Base-by-base conservation (phyloP, 2,329 filamentous ascomycete genomes). In the Fusarium falciforme region DNA sequence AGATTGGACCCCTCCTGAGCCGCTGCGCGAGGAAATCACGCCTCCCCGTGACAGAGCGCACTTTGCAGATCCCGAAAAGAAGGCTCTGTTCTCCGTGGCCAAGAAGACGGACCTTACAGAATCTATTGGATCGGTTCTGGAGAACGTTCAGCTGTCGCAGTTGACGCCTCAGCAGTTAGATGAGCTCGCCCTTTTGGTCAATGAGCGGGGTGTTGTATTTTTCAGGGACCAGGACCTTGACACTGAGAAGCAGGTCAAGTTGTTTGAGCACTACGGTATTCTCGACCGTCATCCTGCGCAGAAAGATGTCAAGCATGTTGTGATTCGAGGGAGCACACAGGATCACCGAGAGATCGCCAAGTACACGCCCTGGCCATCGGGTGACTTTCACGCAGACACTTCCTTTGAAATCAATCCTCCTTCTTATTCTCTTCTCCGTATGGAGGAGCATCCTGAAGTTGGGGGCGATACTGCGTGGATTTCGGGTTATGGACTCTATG, bases 371-470 rank as follows among this genome's bases (percentile, higher is more conserved):
- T 73, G 68, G 71, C 68, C 68, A 0, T 68, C 67, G 9, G 65
- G 67, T 5, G 86, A 87, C 55, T 88, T 84, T 68, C 86, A 88
- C 66, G 84, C 86, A 31, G 86, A 88, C 74, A 87, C 85, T 2
- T 86, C 83, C 0, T 88, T 87, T 69, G 86, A 88, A 75, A 82
- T 87, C 67, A 87, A 88, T 68, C 86, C 86, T 3, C 86, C 86
- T 0, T 85, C 83, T 2, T 88, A 87, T 69, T 87, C 86, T 1
- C 73, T 88, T n/a, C 79, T 88, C 12, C 81, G 86, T 20, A 88
- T 88, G 84, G 84, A 88, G 73, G 84, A 87, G 61, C 85, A 86
- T 66, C 86, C 87, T 0, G 79, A 79, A 9, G 83, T 85, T 7
- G 85, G 85, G 3, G 85, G 85, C 1, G 85, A 87, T 66, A 87